Base-by-base conservation (phyloP, 768 basidiomycete genomes). In the Suillus placidus region DNA sequence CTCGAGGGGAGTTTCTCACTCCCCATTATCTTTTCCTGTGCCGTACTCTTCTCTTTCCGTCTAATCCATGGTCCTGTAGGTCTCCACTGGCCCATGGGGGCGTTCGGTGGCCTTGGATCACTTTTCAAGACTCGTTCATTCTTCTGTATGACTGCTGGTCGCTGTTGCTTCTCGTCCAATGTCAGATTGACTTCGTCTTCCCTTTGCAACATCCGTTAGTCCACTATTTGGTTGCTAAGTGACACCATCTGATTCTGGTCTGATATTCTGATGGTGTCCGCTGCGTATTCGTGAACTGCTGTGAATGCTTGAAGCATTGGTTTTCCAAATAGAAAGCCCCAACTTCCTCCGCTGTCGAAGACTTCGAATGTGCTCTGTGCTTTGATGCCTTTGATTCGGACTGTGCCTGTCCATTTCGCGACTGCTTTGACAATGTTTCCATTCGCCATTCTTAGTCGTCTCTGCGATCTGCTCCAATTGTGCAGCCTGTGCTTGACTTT, bases 361-460 rank as follows among this genome's bases (percentile, higher is more conserved):
- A 61, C 49, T 49, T 69, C 61, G 47, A 69, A 70, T 4, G 20
- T 35, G 3, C 38, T 38, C 6, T 37, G n/a, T 7, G 20, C 23
- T 34, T 47, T 42, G 0, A 16, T 16, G 10, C 49, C 34, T 18
- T 51, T n/a, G 9, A 42, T 18, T 16, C 2, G 9, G 52, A 63
- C 45, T 2, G 8, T n/a, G 2, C 68, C 68, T 7, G 20, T 23
- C 71, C 69, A 70, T 0, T 12, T 30, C 7, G 64, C 70, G 20
- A 64, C 16, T 5, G 67, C 67, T 16, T 58, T 58, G 3, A 65
- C 60, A 0, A 68, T 23, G 0, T 38, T 13, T 0, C 79, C 76
- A 65, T 77, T 72, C 18, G 78, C 80, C 79, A 81, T 79, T 2
- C 72, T 51, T 6, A 81, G 66, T 1, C n/a, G 26, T 40, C 63